Evolutionary conservation across 257 asterid species (phyloP).

Genomic region (Coffea eugenioides): DNA sequence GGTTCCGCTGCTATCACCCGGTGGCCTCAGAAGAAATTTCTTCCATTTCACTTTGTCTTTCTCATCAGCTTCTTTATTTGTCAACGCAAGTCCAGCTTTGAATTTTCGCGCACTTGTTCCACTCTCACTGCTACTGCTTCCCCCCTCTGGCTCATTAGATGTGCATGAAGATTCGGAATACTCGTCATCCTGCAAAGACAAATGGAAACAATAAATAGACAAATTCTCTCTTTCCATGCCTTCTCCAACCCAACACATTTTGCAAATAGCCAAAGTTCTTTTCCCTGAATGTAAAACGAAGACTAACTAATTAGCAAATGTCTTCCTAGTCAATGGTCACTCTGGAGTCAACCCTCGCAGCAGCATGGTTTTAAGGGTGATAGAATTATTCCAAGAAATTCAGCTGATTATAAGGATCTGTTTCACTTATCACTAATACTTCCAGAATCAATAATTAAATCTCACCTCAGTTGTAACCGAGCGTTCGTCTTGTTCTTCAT

Average conservation of each 20-base stretch:
- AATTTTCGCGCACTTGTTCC: slow-evolving; percentile 15
- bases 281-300: background rate
- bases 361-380: background rate
- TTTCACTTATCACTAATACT: background rate
- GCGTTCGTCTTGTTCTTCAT: background rate
- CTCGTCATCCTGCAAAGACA: slow-evolving; percentile 34
- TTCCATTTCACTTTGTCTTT: slow-evolving; percentile 15
- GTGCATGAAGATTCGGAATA: slow-evolving; percentile 8
- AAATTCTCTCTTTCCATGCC: background rate
- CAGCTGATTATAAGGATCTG: background rate
- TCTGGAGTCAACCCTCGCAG: background rate
- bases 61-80: slow-evolving; percentile 13
- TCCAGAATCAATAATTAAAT: background rate
- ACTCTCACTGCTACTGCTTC: slow-evolving; percentile 14
- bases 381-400: background rate
- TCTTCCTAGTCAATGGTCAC: background rate
- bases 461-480: slow-evolving; percentile 12
- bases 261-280: background rate
- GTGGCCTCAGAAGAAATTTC: slow-evolving; percentile 17
- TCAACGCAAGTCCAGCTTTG: slow-evolving; percentile 15
- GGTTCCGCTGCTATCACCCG: slow-evolving; percentile 18
- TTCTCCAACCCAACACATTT: background rate
- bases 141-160: slow-evolving; percentile 17
- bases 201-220: background rate
- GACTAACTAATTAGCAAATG: background rate